Base-by-base conservation (phyloP, 306 rosid genomes). In the Medicago ruthenica region DNA sequence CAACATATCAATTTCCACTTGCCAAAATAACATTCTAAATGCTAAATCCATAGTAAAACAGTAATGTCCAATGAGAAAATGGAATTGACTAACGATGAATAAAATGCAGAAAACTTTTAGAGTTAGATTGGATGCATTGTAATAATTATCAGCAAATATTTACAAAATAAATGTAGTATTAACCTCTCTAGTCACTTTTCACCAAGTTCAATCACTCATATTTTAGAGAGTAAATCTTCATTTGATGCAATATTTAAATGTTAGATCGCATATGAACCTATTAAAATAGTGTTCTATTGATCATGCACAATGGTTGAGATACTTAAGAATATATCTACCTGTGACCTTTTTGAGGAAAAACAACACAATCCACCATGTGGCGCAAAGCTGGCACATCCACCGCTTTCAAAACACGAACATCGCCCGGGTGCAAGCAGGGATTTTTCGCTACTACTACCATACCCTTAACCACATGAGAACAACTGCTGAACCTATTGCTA, bases 351-450 rank as follows among this genome's bases (percentile, higher is more conserved):
- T 50, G 57, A n/a, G 57, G 57, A 8, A 50, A 50, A 50, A 50
- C 57, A n/a, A 15, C 9, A n/a, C 20, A 50, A 50, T 91, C 92
- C 53, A 89, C 92, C 97, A 91, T 83, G 83, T 91, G 97, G 67
- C 76, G 58, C 86, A 91, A 85, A 16, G 62, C 85, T 8, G 86
- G 88, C 79, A 87, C 92, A 83, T 87, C 4, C 45, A 91, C 89
- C 36, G 97, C 94, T 59, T 17, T 47, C 63, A 91, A 80, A 87
- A 91, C 91, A 77, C 97, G 97, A 58, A 91, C 85, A 80, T 91
- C 94, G 4, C 97, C 97, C 1, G 94, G 97, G 83, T 91, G 89
- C 73, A 91, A 80, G 81, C 97, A 91, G 13, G 97, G 97, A 60
- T 89, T 91, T 85, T 91, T 91, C 0, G 97, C 92, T 44, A 91